These are phyloP conservation scores for Tuber microsphaerosporum DNA, from an alignment of 495 filamentous ascomycete species.

Conservation along the genomic window DNA sequence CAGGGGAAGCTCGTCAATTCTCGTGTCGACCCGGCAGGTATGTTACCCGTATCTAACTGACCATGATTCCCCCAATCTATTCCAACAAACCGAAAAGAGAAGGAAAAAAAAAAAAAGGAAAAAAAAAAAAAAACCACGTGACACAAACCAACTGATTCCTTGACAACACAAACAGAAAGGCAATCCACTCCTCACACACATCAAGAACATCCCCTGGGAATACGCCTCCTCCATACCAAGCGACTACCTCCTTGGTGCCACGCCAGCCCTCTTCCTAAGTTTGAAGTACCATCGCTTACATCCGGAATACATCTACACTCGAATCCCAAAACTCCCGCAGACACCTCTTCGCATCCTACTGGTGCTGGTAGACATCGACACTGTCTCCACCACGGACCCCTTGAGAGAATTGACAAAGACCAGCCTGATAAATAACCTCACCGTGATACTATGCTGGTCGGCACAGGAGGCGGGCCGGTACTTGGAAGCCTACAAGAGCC, in stretches of 20 bases:
- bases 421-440: slow-evolving; percentile 82
- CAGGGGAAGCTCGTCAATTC: slow-evolving; percentile 55
- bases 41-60: background rate
- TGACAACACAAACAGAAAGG: slow-evolving; percentile 61
- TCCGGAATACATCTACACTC: slow-evolving; percentile 94
- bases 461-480: slow-evolving; percentile 88
- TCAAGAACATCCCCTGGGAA: slow-evolving; percentile 86
- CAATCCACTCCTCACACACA: slow-evolving; percentile 79
- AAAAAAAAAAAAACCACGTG: background rate
- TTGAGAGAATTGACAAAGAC: slow-evolving; percentile 82
- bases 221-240: slow-evolving; percentile 89
- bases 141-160: background rate
- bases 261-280: slow-evolving; percentile 83
- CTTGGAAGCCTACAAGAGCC: slow-evolving; percentile 87
- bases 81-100: background rate
- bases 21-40: slow-evolving; percentile 56
- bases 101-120: background rate
- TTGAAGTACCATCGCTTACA: slow-evolving; percentile 93
- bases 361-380: slow-evolving; percentile 81
- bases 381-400: slow-evolving; percentile 71
- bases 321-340: slow-evolving; percentile 68
- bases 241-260: slow-evolving; percentile 81
- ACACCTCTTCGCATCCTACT: slow-evolving; percentile 69
- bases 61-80: background rate
- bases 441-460: slow-evolving; percentile 86